These are phyloP conservation scores for Lachancea mirantina DNA, from an alignment of 805 yeast genomes.

Conservation along the genomic window DNA sequence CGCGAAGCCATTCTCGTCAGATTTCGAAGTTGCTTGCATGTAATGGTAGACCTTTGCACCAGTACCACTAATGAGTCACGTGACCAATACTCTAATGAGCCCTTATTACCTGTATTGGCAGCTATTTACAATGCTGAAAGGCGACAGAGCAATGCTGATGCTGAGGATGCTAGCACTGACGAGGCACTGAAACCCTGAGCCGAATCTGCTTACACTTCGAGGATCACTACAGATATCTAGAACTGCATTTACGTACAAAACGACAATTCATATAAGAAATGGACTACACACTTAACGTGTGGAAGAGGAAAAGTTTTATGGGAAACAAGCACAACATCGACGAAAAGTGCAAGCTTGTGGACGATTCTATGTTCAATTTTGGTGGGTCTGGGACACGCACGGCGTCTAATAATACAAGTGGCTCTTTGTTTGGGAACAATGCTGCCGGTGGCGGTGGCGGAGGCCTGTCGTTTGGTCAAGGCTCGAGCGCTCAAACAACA, in stretches of 20 bases:
- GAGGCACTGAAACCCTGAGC: no score
- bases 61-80: conserved; percentile 12
- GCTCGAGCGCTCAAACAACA: conserved; percentile 10
- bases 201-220: no score
- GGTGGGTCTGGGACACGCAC: conserved; percentile 20
- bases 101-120: no score
- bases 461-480: conserved; percentile 18
- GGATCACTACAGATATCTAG: no score
- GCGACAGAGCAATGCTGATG: no score
- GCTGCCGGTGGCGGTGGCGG: conserved; percentile 11
- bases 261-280: no score
- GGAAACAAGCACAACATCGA: background rate
- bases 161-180: no score
- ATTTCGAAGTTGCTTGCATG: conserved; percentile 24
- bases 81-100: no score
- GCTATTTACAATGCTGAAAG: no score
- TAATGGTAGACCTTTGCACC: conserved; percentile 22
- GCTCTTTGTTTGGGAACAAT: conserved; percentile 31
- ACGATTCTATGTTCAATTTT: conserved; percentile 16
- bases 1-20: conserved; percentile 26
- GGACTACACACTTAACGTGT: no score
- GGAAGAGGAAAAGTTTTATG: conserved; percentile 8
- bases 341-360: background rate
- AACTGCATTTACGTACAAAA: no score
- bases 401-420: conserved; percentile 12